Base-by-base conservation (phyloP, 805 yeast species). In the Saturnispora zaruensis region DNA sequence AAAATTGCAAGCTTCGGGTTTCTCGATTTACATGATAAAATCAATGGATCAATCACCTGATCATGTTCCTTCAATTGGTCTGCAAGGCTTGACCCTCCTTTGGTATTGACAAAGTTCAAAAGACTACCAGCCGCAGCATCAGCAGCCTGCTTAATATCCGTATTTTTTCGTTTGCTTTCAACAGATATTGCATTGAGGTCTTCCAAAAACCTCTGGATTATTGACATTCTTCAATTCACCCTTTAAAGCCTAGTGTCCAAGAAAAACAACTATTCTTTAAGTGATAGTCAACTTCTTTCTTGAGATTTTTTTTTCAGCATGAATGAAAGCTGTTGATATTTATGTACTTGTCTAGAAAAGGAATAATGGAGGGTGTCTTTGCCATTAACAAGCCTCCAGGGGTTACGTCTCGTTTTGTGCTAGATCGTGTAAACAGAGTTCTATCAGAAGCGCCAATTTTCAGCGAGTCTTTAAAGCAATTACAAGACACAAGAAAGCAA, bases 361-460 rank as follows among this genome's bases (percentile, higher is more conserved):
- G 4, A 9, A 47, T 36, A 5, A 87, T 91, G 96, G 87, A 89
- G 59, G 98, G 99, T 41, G 77, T 93, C 1, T 87, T 91, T 71
- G 98, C 98, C 7, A 78, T 91, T 41, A 83, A 84, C 55, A 91
- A 91, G 64, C 98, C 98, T 0, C 69, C 81, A 14, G 97, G 97
- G 0, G 75, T 86, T 11, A 73, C 95, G 1, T 89, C 97, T 0
- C 78, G 89, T 18, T 78, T 82, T 49, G 81, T 87, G 50, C 73
- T 93, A 48, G 75, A 77, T 42, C 78, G 78, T 45, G 55, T 91
- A 33, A 91, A 90, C 60, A 65, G 70, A 16, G 62, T 79, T 3
- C 78, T 91, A 65, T 77, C 84, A 23, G 65, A 71, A 0, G 78
- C 93, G 5, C 64, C 73, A 4, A 72, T 76, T 5, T 86, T 85